phyloP scores from a whole-genome alignment of 2,329 filamentous ascomycete genomes.

The Colletotrichum nymphaeae region DNA sequence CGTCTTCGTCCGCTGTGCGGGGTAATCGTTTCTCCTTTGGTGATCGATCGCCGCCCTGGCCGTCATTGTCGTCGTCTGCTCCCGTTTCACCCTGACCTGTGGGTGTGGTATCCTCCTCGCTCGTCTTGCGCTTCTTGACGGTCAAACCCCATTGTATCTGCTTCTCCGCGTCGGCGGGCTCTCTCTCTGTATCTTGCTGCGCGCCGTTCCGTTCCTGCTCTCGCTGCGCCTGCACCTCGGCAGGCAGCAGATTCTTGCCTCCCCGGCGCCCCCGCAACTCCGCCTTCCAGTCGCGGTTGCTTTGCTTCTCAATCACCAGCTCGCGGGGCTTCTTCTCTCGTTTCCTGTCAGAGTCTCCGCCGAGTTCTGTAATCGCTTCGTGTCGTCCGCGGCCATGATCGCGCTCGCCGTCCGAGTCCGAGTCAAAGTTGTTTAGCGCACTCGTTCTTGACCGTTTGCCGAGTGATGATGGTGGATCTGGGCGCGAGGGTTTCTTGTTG shows the following conservation, averaged over 20 bases:
- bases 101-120: constrained; percentile 62
- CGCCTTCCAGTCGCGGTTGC: constrained; percentile 73
- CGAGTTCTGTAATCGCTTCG: constrained; percentile 63
- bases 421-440: constrained; percentile 56
- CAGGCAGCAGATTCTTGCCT: constrained; percentile 68
- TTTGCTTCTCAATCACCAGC: constrained; percentile 67
- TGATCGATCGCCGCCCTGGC: not conserved
- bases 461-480: constrained; percentile 52
- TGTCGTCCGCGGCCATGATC: constrained; percentile 44
- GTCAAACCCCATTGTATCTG: constrained; percentile 68
- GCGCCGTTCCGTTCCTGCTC: constrained; percentile 49
- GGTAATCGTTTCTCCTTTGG: constrained; percentile 14
- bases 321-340: constrained; percentile 42
- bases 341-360: constrained; percentile 53
- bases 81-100: constrained; percentile 31
- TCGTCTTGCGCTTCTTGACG: constrained; percentile 59
- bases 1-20: constrained; percentile 56
- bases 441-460: constrained; percentile 61
- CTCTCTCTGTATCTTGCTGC: constrained; percentile 43
- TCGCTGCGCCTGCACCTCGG: constrained; percentile 60
- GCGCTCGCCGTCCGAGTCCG: constrained; percentile 45
- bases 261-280: constrained; percentile 60
- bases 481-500: constrained; percentile 18
- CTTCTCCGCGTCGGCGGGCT: constrained; percentile 59
- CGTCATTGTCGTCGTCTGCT: not conserved